Evolutionary conservation across 495 filamentous ascomycete genomes (phyloP).

Genomic region (Schizothecium vesticola): DNA sequence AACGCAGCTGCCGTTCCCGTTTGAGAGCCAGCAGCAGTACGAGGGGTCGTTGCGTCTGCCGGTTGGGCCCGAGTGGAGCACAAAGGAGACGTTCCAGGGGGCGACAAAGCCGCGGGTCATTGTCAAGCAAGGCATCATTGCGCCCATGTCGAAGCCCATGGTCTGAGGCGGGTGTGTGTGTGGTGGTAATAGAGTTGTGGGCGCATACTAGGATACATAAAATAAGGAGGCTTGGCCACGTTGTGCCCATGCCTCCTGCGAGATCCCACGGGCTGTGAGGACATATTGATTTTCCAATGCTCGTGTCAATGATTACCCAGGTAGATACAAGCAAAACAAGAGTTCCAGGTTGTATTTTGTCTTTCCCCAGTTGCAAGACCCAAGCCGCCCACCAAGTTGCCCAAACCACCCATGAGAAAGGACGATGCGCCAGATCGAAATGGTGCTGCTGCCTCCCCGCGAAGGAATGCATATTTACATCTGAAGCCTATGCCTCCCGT

Average conservation of each 20-base stretch:
- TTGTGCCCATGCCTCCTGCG: neutral
- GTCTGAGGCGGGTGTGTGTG: slow-evolving; percentile 26
- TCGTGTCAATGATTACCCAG: neutral
- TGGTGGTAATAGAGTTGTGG: neutral
- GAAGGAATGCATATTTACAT: neutral
- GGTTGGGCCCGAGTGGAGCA: slow-evolving; percentile 89
- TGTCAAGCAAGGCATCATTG: slow-evolving; percentile 88
- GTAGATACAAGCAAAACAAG: neutral
- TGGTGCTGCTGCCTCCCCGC: neutral
- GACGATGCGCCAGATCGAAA: too few relatives aligned
- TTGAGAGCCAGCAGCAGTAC: slow-evolving; percentile 82
- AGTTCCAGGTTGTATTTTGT: neutral
- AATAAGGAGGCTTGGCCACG: neutral
- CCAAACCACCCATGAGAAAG: neutral
- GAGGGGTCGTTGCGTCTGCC: slow-evolving; percentile 82
- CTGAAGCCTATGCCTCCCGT: neutral
- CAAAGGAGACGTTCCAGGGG: slow-evolving; percentile 87
- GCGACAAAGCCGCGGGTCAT: slow-evolving; percentile 86
- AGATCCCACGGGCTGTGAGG: neutral
- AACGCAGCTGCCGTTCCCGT: slow-evolving; percentile 73
- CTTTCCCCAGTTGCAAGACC: neutral
- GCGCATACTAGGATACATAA: slow-evolving; percentile 13
- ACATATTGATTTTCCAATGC: neutral
- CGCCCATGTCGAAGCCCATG: slow-evolving; percentile 77
- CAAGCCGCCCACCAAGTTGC: neutral